These are phyloP conservation scores for Colletotrichum sp. DNA, from an alignment of 2,329 filamentous ascomycete species.

Conservation along the genomic window DNA sequence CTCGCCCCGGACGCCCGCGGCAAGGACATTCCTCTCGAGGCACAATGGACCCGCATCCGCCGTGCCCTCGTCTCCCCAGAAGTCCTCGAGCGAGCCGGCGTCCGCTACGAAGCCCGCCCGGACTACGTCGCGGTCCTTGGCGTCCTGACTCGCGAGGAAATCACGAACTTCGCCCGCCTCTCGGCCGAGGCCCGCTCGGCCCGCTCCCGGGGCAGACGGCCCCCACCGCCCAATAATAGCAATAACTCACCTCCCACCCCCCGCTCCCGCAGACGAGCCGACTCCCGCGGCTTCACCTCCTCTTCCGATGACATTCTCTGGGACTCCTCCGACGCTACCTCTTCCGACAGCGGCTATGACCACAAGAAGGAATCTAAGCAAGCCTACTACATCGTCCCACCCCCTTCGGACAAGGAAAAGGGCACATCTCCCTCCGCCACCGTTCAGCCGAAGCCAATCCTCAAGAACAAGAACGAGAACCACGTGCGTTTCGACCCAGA, in stretches of 20 bases:
- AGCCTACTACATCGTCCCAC: slow-evolving; percentile 45
- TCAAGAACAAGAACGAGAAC: slow-evolving; percentile 65
- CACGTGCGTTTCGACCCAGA: slow-evolving; percentile 60
- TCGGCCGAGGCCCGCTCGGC: slow-evolving; percentile 53
- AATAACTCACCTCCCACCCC: slow-evolving; percentile 1
- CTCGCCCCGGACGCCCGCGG: slow-evolving; percentile 64
- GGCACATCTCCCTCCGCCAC: slow-evolving; percentile 37
- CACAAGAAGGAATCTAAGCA: slow-evolving; percentile 31
- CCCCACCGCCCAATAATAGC: slow-evolving; percentile 4
- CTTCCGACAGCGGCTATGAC: slow-evolving; percentile 25
- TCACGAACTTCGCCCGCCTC: slow-evolving; percentile 55
- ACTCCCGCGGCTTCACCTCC: slow-evolving; percentile 12
- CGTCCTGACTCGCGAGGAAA: slow-evolving; percentile 54
- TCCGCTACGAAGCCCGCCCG: slow-evolving; percentile 65
- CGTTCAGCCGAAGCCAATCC: slow-evolving; percentile 59
- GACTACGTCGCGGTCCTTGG: slow-evolving; percentile 67
- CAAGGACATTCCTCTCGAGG: slow-evolving; percentile 59
- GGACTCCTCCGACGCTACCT: slow-evolving; percentile 31
- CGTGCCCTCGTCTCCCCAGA: slow-evolving; percentile 62
- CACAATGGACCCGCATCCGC: slow-evolving; percentile 64
- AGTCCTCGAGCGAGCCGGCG: slow-evolving; percentile 58
- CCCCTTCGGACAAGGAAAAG: slow-evolving; percentile 31
- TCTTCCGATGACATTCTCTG: slow-evolving; percentile 29
- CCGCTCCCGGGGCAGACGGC: slow-evolving; percentile 26
- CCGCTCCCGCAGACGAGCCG: neutral